Evolutionary conservation across 441 rosid species (phyloP).

Genomic region (Gossypium lobatum): DNA sequence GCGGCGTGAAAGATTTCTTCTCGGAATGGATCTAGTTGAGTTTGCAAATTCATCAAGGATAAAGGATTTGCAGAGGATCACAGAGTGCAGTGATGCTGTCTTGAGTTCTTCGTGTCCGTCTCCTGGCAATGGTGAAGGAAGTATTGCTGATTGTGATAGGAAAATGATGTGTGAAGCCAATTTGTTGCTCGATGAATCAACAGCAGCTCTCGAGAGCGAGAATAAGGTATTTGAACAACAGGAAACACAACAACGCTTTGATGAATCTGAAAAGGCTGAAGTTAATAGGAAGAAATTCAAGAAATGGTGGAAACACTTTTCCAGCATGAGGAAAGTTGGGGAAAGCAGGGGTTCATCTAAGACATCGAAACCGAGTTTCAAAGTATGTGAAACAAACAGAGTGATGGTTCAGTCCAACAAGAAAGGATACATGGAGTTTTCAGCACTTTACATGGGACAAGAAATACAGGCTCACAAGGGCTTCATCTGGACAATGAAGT

Average conservation of each 20-base stretch:
- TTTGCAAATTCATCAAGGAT: slow-evolving; percentile 9
- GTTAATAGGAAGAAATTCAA: slow-evolving; percentile 30
- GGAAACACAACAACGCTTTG: slow-evolving; percentile 18
- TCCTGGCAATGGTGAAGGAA: slow-evolving; percentile 18
- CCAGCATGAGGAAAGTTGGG: slow-evolving; percentile 21
- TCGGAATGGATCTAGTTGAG: slow-evolving; percentile 41
- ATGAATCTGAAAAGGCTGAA: slow-evolving; percentile 18
- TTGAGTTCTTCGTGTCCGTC: slow-evolving; percentile 28
- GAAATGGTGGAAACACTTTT: slow-evolving; percentile 52
- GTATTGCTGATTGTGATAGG: slow-evolving; percentile 30
- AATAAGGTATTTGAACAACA: slow-evolving; percentile 18
- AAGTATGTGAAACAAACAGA: slow-evolving; percentile 26
- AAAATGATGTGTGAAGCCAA: slow-evolving; percentile 33
- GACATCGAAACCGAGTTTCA: slow-evolving; percentile 11
- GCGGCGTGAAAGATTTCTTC: slow-evolving; percentile 50
- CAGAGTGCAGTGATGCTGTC: slow-evolving; percentile 39
- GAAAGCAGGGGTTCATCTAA: slow-evolving; percentile 2
- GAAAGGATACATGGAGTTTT: slow-evolving; percentile 63
- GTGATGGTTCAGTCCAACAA: slow-evolving; percentile 52
- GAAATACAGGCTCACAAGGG: slow-evolving; percentile 78
- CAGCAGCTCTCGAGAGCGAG: slow-evolving; percentile 16
- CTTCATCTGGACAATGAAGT: slow-evolving; percentile 64
- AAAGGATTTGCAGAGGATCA: slow-evolving; percentile 34
- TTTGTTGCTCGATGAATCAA: slow-evolving; percentile 29
- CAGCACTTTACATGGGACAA: slow-evolving; percentile 52